Evolutionary conservation across 306 rosid genomes (phyloP), one percentile per base, ranked within the genome.

Genomic region (Albizia julibrissin): DNA sequence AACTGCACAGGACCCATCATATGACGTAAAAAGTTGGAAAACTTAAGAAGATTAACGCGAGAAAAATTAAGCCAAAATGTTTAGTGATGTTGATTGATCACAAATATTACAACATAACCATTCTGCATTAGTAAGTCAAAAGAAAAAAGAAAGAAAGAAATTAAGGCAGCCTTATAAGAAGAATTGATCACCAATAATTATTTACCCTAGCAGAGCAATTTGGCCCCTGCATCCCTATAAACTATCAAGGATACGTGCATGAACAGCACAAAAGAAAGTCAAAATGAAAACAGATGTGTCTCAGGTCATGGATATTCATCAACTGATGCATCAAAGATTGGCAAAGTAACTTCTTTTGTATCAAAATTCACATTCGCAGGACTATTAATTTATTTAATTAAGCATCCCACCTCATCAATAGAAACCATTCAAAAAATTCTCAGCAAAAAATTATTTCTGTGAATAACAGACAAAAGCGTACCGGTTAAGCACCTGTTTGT

Each of bases 401-500:
- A 77, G 47, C 70, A 82, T 52, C 52, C 72, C 76, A 74, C 22
- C 75, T 66, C 31, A 79, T 78, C 72, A 29, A 79, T 74, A 27
- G 69, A 43, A 54, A 65, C 5, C 58, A 69, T 75, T 44, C 49
- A 59, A 75, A 70, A 73, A 50, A 43, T 81, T 82, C 59, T 62
- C 70, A 31, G 49, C 72, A 82, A 69, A 72, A 82, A 83, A 70
- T 76, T 83, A 86, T 80, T 79, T 76, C 37, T 42, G 78, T 82
- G 81, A 92, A 85, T 50, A 79, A 84, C 73, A 68, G 83, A 82
- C 84, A 85, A 87, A 83, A 85, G 93, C 89, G 72, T 86, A 91
- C 85, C 88, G 49, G 88, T 83, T 89, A 93, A 87, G 93, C 87
- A 95, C 99, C 99, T 95, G 93, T 95, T 95, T 87, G 98, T 95